Evolutionary conservation across 2,329 filamentous ascomycete genomes (phyloP).

Genomic region (Volutella citrinella): DNA sequence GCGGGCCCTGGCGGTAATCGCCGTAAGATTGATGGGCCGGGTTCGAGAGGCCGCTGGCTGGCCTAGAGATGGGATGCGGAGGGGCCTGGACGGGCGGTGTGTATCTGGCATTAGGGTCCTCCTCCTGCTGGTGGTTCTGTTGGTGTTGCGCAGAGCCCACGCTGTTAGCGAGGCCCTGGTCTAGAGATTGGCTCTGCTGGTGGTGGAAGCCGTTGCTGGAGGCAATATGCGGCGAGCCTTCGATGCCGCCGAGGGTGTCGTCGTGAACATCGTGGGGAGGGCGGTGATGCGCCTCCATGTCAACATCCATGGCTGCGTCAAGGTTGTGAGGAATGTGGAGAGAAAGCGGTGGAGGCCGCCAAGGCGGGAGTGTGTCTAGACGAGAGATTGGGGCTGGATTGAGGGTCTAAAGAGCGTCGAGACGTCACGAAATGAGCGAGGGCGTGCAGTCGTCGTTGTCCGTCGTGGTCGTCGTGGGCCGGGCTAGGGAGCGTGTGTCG

Average conservation of each 20-base stretch:
- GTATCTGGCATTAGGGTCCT: constrained; percentile 43
- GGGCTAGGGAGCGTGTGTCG: background rate
- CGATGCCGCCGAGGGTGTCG: constrained; percentile 48
- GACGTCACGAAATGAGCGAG: constrained; percentile 13
- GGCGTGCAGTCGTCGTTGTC: constrained; percentile 5
- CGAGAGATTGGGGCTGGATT: constrained; percentile 26
- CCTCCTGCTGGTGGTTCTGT: constrained; percentile 40
- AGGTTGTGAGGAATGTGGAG: constrained; percentile 19
- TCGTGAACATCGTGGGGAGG: constrained; percentile 39
- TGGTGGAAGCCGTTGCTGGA: constrained; percentile 38
- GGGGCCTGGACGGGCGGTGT: constrained; percentile 44
- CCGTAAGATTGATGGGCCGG: constrained; percentile 36
- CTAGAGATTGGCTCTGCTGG: constrained; percentile 47
- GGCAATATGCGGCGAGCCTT: constrained; percentile 42
- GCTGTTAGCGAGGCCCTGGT: constrained; percentile 42
- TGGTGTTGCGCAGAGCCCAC: too few relatives aligned
- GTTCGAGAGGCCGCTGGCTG: constrained; percentile 54
- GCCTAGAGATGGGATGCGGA: constrained; percentile 49
- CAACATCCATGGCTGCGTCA: constrained; percentile 51
- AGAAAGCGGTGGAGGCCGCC: constrained; percentile 17
- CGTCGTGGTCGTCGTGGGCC: too few relatives aligned
- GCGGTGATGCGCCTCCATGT: constrained; percentile 33
- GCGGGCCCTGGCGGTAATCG: constrained; percentile 43
- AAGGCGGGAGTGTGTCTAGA: constrained; percentile 41
- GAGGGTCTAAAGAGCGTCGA: constrained; percentile 16